phyloP scores from a whole-genome alignment of 345 rosid genomes.

The Populus simonii region DNA sequence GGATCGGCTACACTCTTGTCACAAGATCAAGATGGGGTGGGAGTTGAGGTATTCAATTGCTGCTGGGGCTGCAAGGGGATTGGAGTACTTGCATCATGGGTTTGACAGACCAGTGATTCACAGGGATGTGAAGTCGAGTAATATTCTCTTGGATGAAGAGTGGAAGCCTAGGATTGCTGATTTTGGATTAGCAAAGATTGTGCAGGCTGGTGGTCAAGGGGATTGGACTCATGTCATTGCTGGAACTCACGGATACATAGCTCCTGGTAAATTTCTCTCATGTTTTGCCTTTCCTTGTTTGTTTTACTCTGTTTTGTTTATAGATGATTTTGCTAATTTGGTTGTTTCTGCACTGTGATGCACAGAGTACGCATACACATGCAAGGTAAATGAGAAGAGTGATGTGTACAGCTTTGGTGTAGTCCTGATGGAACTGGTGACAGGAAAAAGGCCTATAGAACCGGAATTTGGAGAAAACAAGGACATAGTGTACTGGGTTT shows the following conservation, averaged over 20 bases:
- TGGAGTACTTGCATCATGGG: constrained; percentile 86
- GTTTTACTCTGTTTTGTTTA: background rate
- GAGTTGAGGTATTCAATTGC: constrained; percentile 62
- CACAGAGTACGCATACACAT: constrained; percentile 70
- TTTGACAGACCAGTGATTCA: constrained; percentile 71
- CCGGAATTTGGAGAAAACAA: constrained; percentile 59
- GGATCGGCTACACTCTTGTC: constrained; percentile 66
- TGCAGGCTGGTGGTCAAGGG: constrained; percentile 48
- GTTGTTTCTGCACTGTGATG: background rate
- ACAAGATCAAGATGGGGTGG: constrained; percentile 59
- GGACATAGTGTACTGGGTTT: constrained; percentile 68
- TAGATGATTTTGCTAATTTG: background rate
- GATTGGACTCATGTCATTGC: constrained; percentile 51
- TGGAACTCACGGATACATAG: constrained; percentile 87
- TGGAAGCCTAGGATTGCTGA: constrained; percentile 87
- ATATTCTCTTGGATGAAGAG: constrained; percentile 73
- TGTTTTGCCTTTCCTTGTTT: background rate
- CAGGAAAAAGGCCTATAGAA: constrained; percentile 70
- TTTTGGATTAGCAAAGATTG: constrained; percentile 78
- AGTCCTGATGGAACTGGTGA: constrained; percentile 76
- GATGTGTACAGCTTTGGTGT: constrained; percentile 92
- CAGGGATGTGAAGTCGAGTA: constrained; percentile 83
- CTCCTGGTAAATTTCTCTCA: constrained; percentile 59
- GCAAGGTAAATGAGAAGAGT: constrained; percentile 59
- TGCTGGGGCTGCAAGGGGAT: constrained; percentile 73